phyloP scores from a whole-genome alignment of 805 yeast genomes.

The Metschnikowia aberdeeniae region DNA sequence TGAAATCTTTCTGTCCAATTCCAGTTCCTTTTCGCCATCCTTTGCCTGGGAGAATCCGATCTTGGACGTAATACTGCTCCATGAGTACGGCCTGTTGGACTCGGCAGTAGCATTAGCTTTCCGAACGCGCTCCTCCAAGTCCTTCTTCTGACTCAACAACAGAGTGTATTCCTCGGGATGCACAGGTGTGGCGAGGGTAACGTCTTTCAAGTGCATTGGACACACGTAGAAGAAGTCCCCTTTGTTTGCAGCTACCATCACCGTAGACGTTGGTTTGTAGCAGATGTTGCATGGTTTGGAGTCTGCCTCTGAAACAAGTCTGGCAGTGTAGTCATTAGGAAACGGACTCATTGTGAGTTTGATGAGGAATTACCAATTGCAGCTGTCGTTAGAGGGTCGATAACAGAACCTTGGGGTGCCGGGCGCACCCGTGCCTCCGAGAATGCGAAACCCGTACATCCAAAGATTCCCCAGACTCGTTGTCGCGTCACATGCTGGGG shows the following conservation, averaged over 20 bases:
- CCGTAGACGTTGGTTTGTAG: constrained; percentile 45
- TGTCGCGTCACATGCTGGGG: no score
- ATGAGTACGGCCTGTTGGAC: constrained; percentile 29
- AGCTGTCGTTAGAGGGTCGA: no score
- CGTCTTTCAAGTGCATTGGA: constrained; percentile 44
- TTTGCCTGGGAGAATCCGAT: constrained; percentile 21
- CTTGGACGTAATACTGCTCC: constrained; percentile 26
- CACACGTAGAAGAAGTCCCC: constrained; percentile 54
- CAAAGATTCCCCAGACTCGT: no score
- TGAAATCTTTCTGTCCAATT: constrained; percentile 19
- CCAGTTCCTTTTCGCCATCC: constrained; percentile 17
- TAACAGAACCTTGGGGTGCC: neutral
- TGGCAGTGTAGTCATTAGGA: constrained; percentile 38
- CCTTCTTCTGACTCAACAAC: constrained; percentile 20
- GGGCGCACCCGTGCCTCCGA: neutral
- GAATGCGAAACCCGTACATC: neutral
- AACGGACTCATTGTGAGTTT: constrained; percentile 14
- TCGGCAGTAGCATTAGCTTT: constrained; percentile 24
- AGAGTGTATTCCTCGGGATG: constrained; percentile 33
- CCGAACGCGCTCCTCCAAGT: constrained; percentile 17
- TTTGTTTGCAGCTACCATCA: constrained; percentile 43
- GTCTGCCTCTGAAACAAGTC: constrained; percentile 40
- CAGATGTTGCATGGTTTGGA: constrained; percentile 48
- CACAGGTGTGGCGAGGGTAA: constrained; percentile 39
- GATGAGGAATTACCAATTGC: neutral